Conservation (phyloP, 2,329 filamentous ascomycete genomes). For the Lachnellula cervina region DNA sequence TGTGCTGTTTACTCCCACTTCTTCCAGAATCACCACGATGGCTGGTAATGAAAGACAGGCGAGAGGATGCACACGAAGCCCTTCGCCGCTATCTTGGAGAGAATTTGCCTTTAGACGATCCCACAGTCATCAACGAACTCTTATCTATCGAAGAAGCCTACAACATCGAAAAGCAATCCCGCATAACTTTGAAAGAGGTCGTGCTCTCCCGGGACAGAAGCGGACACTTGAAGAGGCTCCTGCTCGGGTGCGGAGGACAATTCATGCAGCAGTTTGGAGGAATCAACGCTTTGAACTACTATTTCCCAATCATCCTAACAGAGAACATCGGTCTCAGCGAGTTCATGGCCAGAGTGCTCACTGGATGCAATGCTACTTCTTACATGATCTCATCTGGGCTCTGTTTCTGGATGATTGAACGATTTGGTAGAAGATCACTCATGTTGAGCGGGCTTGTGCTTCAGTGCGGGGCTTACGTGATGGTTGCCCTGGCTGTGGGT, state of each 20-base stretch:
- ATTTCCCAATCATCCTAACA: constrained; percentile 44
- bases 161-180: constrained; percentile 41
- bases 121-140: constrained; percentile 49
- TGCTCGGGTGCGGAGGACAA: constrained; percentile 43
- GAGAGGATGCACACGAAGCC: constrained; percentile 29
- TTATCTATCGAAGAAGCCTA: constrained; percentile 42
- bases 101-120: constrained; percentile 38
- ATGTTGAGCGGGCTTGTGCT: constrained; percentile 61
- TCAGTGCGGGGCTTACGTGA: constrained; percentile 15
- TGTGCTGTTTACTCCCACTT: constrained; percentile 15
- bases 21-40: constrained; percentile 36
- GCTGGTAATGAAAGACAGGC: constrained; percentile 22
- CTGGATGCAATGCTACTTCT: constrained; percentile 45
- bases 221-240: constrained; percentile 44
- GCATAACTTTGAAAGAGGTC: constrained; percentile 15
- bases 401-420: constrained; percentile 39
- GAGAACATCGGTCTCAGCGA: constrained; percentile 41
- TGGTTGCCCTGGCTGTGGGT: constrained; percentile 14
- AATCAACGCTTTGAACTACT: constrained; percentile 39
- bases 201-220: constrained; percentile 11
- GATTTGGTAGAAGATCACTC: constrained; percentile 60
- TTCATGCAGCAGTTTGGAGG: constrained; percentile 46
- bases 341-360: constrained; percentile 46
- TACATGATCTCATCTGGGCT: constrained; percentile 37
- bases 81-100: constrained; percentile 30